Evolutionary conservation across 1,284 basidiomycete species (phyloP), one percentile per base, ranked within the genome.

Genomic region (Ustilago vetiveriae): DNA sequence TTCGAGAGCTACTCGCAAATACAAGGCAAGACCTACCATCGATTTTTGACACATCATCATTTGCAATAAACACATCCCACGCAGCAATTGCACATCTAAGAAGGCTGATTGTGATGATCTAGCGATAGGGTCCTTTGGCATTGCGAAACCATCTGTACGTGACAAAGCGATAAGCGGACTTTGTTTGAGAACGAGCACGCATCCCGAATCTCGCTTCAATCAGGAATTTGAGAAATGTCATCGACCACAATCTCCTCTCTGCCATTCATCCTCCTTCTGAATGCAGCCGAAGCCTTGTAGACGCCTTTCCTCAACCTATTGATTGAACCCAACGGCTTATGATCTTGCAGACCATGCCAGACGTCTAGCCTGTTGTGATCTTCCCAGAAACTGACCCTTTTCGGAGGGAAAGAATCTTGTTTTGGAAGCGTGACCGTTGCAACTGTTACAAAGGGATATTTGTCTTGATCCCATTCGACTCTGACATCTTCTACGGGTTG

Each of bases 361-460:
- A 63, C 63, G 38, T 78, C 66, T 24, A 76, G 47, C n/a, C 63
- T 13, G 16, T 78, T 74, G 40, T 75, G 50, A 29, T 77, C 58
- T 21, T 75, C 63, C 75, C 75, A 77, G 50, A 76, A 75, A 50
- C 46, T 56, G 26, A 72, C 59, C 23, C 74, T 35, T 22, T 64
- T 62, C 4, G 64, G 63, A 8, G 53, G 27, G 43, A 76, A 75
- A 16, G 68, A 59, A n/a, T 78, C 76, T 41, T 78, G 73, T 8
- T 65, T 45, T 23, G 75, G 73, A 26, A 79, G 35, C 23, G 56
- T 54, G 16, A 79, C 22, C 23, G 48, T 74, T 1, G 74, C 76
- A 2, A 79, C 57, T 22, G 64, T 64, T 19, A 72, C 64, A 41
- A 65, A 76, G 1, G 76, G 76, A 36, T 74, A 78, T 50, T 78